phyloP scores from a whole-genome alignment of 2,329 filamentous ascomycete genomes.

The Colletotrichum sublineola region DNA sequence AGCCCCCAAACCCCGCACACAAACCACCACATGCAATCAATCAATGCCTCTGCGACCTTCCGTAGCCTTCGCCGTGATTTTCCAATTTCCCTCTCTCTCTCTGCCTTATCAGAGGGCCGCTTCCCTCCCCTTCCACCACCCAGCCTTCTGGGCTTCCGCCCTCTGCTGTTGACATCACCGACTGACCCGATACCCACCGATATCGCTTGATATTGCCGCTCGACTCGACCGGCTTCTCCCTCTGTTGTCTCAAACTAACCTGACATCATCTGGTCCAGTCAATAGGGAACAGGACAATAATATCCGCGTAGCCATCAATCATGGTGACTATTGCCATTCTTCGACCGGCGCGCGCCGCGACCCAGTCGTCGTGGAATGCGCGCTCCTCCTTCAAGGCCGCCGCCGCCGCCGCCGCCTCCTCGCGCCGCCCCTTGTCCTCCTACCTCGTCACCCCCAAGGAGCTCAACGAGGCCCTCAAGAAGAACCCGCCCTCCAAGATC shows the following conservation, averaged over 20 bases:
- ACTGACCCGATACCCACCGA: slow-evolving; percentile 23
- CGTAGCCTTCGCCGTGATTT: slow-evolving; percentile 32
- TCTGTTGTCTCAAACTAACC: slow-evolving; percentile 15
- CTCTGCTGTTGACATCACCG: slow-evolving; percentile 28
- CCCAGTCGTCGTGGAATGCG: slow-evolving; percentile 54
- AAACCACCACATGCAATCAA: slow-evolving; percentile 36
- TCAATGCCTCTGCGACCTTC: slow-evolving; percentile 27
- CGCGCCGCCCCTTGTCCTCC: slow-evolving; percentile 73
- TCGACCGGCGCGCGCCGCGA: slow-evolving; percentile 55
- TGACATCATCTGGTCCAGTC: slow-evolving; percentile 15
- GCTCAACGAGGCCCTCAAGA: slow-evolving; percentile 83
- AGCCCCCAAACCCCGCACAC: slow-evolving; percentile 31
- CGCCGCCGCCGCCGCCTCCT: slow-evolving; percentile 51
- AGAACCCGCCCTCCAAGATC: slow-evolving; percentile 83
- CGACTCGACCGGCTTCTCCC: slow-evolving; percentile 8
- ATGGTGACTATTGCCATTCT: slow-evolving; percentile 61
- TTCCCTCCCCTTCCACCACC: background rate
- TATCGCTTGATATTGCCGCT: slow-evolving; percentile 29
- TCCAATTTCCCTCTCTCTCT: slow-evolving; percentile 19
- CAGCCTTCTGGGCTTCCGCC: slow-evolving; percentile 34
- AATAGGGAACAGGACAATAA: background rate
- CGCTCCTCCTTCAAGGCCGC: slow-evolving; percentile 51
- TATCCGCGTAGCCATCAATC: slow-evolving; percentile 34
- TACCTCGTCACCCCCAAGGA: slow-evolving; percentile 91
- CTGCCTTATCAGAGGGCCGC: slow-evolving; percentile 18